Evolutionary conservation across 495 filamentous ascomycete species (phyloP).

Genomic region (Penicillium nucicola): DNA sequence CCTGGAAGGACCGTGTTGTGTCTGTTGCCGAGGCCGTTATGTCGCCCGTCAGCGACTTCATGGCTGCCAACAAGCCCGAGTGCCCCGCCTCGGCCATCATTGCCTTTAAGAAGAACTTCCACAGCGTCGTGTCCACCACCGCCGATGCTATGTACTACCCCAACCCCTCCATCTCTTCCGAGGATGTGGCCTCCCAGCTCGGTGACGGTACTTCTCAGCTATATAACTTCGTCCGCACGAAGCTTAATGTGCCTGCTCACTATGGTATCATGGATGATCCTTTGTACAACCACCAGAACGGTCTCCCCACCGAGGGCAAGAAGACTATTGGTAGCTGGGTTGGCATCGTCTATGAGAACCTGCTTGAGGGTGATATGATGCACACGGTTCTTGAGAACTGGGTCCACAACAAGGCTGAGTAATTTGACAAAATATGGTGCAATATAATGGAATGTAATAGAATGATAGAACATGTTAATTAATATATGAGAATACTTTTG

Average conservation of each 20-base stretch:
- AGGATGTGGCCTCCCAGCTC: constrained; percentile 6
- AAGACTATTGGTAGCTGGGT: constrained; percentile 14
- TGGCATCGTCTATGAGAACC: constrained; percentile 11
- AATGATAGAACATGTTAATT: too few species aligned
- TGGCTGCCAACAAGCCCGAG: not conserved
- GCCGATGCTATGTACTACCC: constrained; percentile 9
- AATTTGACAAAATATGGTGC: too few species aligned
- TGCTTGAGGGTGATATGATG: constrained; percentile 11
- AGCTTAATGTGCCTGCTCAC: constrained; percentile 10
- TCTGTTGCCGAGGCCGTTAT: constrained; percentile 8
- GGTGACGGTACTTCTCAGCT: constrained; percentile 11
- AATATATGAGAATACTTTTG: too few species aligned
- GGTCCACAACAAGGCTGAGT: too few species aligned
- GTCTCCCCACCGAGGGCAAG: constrained; percentile 6
- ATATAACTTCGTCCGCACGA: constrained; percentile 13
- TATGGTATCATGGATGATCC: constrained; percentile 15
- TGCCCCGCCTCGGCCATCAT: constrained; percentile 4
- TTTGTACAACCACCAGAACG: constrained; percentile 13
- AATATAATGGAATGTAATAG: too few species aligned
- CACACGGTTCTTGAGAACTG: constrained; percentile 5
- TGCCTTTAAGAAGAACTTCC: constrained; percentile 9
- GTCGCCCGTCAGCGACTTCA: constrained; percentile 4
- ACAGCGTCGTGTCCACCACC: not conserved
- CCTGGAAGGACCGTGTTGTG: constrained; percentile 15
- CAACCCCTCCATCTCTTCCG: not conserved